Percentiles rank a stretch among this genome's conserved stretches.
These are phyloP conservation scores for barrel medic (Medicago truncatula) DNA, from an alignment of 306 rosid species.

Conservation along the genomic window MtrunA17r5.0-ANR NC_053045.1:52884501-52885000, in stretches of 20 bases:
- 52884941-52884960: conserved; percentile 7
- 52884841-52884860: conserved; percentile 22
- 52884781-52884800: conserved; percentile 11
- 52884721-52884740: neutral
- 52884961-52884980: conserved; percentile 25
- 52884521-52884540: conserved; percentile 80
- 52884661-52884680: conserved; percentile 23
- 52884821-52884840: conserved; percentile 36
- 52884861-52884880: conserved; percentile 29
- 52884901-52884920: conserved; percentile 2
- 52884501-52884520: conserved; percentile 59
- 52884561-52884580: conserved; percentile 19
- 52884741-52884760: neutral
- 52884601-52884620: neutral
- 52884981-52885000: conserved; percentile 2
- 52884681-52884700: conserved; percentile 30
- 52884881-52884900: conserved; percentile 19
- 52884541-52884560: conserved; percentile 26
- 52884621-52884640: neutral
- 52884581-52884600: conserved; percentile 20
- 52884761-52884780: conserved; percentile 30
- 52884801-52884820: conserved; percentile 15
- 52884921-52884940: conserved; percentile 20
- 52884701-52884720: neutral
- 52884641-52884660: conserved; percentile 14